Evolutionary conservation across 805 yeast species (phyloP).

Genomic region (Clavispora vitiphila): DNA sequence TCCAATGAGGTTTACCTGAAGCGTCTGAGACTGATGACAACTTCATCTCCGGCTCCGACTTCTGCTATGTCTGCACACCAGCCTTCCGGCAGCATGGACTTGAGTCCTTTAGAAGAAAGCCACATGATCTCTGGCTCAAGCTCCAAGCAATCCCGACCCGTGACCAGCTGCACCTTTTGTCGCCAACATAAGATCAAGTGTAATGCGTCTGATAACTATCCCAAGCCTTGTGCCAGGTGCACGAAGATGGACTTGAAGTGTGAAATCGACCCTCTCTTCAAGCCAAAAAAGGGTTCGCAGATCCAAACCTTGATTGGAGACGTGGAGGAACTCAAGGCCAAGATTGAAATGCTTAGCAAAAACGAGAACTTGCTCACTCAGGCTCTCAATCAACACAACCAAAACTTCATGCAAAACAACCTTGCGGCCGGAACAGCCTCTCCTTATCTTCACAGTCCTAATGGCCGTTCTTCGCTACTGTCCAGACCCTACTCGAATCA

Average conservation of each 20-base stretch:
- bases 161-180: conserved; percentile 90
- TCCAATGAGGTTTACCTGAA: conserved; percentile 8
- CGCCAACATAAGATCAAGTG: conserved; percentile 93
- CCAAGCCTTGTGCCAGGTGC: conserved; percentile 79
- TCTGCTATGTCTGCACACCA: background rate
- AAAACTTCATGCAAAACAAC: conserved; percentile 24
- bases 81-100: background rate
- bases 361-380: conserved; percentile 67
- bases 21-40: conserved; percentile 7
- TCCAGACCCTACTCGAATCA: conserved; percentile 5
- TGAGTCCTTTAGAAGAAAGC: background rate
- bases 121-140: background rate
- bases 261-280: conserved; percentile 85
- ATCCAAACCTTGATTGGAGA: conserved; percentile 80
- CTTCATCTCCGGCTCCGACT: conserved; percentile 1
- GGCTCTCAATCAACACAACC: conserved; percentile 46
- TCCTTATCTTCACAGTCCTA: conserved; percentile 6
- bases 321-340: conserved; percentile 71
- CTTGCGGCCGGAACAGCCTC: conserved; percentile 10
- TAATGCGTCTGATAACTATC: conserved; percentile 80
- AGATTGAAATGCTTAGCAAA: conserved; percentile 58
- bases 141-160: conserved; percentile 55
- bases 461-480: conserved; percentile 4
- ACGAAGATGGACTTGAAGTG: conserved; percentile 73
- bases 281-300: conserved; percentile 90